Percentiles rank a stretch among this genome's conserved stretches.
Conservation (phyloP, 257 asterid genomes). For the Nicotiana paniculata region DNA sequence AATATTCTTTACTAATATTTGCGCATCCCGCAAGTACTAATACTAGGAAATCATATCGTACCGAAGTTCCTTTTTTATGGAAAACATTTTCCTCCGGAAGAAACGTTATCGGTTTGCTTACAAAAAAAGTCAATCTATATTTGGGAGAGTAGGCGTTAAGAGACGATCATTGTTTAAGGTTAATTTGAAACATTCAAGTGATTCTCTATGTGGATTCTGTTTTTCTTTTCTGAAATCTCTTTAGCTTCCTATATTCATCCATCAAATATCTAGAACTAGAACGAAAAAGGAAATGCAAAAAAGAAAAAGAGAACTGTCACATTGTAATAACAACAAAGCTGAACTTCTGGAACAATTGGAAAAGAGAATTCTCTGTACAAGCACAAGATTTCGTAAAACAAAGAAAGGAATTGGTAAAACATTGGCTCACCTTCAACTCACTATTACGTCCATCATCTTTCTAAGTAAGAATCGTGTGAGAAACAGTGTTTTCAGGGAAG, state of each 20-base stretch:
- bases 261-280: not conserved
- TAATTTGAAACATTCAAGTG: too few species aligned
- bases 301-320: not conserved
- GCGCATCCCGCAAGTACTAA: too few species aligned
- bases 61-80: too few species aligned
- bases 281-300: not conserved
- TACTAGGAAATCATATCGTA: too few species aligned
- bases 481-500: not conserved
- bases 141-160: too few species aligned
- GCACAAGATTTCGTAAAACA: not conserved
- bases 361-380: not conserved
- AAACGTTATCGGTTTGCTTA: too few species aligned
- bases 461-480: not conserved
- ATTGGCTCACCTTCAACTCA: not conserved
- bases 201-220: too few species aligned
- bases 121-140: too few species aligned
- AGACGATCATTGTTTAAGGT: too few species aligned
- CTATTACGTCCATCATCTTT: not conserved
- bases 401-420: not conserved
- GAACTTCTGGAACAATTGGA: not conserved
- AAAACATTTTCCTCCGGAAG: too few species aligned
- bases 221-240: too few species aligned
- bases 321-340: not conserved
- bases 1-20: too few species aligned
- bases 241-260: not conserved